These are phyloP conservation scores for Gnetum montanum DNA, from an alignment of 75 land plant species.

Conservation along the genomic window DNA sequence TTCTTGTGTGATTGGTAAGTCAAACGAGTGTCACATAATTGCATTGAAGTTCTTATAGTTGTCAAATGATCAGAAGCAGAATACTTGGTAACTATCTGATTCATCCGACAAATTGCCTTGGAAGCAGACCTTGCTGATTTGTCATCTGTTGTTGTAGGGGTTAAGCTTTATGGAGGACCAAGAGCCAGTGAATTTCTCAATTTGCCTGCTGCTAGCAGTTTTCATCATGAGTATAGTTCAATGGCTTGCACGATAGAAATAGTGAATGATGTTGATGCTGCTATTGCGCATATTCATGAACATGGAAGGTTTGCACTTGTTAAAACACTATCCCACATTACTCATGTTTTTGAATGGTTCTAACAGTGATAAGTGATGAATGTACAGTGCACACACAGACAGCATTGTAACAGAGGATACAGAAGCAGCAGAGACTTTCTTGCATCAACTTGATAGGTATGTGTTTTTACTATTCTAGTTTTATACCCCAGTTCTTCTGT, in stretches of 20 bases:
- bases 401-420: constrained; percentile 75
- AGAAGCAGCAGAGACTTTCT: constrained; percentile 64
- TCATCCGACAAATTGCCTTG: too few species aligned
- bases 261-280: constrained; percentile 37
- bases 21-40: background rate
- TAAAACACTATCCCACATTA: background rate
- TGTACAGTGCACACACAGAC: constrained; percentile 88
- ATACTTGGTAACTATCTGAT: too few species aligned
- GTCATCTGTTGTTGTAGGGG: too few species aligned
- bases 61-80: too few species aligned
- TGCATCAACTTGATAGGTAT: constrained; percentile 84
- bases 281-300: constrained; percentile 34
- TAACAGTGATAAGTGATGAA: background rate
- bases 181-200: constrained; percentile 22
- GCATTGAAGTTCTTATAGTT: too few species aligned
- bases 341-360: too few species aligned
- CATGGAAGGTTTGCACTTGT: constrained; percentile 37
- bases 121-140: too few species aligned
- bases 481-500: too few species aligned
- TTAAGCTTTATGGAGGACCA: constrained; percentile 30
- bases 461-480: too few species aligned
- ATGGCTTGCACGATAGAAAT: constrained; percentile 40
- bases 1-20: too few species aligned
- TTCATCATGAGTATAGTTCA: constrained; percentile 37
- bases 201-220: constrained; percentile 22